Base-by-base conservation (phyloP, 768 basidiomycete genomes). In the Mycena alexandri region DNA sequence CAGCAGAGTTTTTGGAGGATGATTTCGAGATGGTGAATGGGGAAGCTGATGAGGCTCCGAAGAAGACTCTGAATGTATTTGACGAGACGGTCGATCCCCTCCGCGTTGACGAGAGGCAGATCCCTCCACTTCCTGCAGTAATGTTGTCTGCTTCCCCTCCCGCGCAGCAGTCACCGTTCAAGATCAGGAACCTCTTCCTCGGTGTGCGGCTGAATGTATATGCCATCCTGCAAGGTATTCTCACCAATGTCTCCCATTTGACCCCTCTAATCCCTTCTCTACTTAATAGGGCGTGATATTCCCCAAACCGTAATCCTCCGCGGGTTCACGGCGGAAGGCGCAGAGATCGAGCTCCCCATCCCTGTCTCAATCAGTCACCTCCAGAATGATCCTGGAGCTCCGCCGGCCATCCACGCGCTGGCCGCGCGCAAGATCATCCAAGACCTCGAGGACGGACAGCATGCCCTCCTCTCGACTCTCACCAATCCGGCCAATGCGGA, bases 21-120 rank as follows among this genome's bases (percentile, higher is more conserved):
- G 67, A 72, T 24, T 72, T 69, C 33, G 71, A 72, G 58, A 56
- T 72, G 21, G 57, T 72, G 12, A 63, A 71, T n/a, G n/a, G n/a
- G 13, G 13, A 59, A 21, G 25, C 14, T 5, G 42, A 24, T 11
- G 19, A 25, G 21, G 19, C n/a, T 24, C 34, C 3, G 47, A 64
- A 54, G 63, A 53, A 50, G 63, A 59, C 55, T 1, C 54, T 69
- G 22, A 67, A 72, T 19, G 44, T 70, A 14, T 70, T 72, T 17
- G 68, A 72, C 55, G 41, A 62, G 33, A 24, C 46, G 3, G 63
- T 44, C 12, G 62, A 61, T 51, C 42, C 55, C 10, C 29, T 44
- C 7, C 24, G 36, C 7, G 14, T 57, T 56, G 58, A 66, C 17
- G 13, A 42, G 2, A 56, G 55, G 21, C 58, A 48, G 9, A 50